phyloP scores from a whole-genome alignment of 805 yeast genomes.

The Pichia phayaonensis region DNA sequence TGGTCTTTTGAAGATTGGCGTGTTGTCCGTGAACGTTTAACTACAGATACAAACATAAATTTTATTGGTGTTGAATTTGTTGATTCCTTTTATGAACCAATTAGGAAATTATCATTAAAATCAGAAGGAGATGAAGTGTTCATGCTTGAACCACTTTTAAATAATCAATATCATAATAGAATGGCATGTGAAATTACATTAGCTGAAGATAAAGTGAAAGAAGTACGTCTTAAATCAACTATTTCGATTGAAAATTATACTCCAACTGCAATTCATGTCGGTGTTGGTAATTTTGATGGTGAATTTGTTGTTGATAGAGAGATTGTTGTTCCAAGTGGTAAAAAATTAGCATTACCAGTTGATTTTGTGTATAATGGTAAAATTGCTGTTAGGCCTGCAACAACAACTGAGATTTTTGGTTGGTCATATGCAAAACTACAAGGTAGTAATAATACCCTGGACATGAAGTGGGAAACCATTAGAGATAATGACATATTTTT shows the following conservation, averaged over 20 bases:
- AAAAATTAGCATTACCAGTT: conserved; percentile 64
- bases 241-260: conserved; percentile 62
- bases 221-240: conserved; percentile 71
- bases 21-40: conserved; percentile 69
- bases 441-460: conserved; percentile 13
- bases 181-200: conserved; percentile 63
- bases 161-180: conserved; percentile 52
- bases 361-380: conserved; percentile 52
- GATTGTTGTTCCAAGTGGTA: conserved; percentile 45
- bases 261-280: conserved; percentile 44
- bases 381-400: conserved; percentile 56
- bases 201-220: conserved; percentile 71
- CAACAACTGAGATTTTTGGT: conserved; percentile 40
- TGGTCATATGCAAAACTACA: conserved; percentile 54
- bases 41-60: conserved; percentile 54
- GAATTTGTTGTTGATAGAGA: conserved; percentile 26
- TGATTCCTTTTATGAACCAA: conserved; percentile 46
- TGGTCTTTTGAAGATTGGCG: conserved; percentile 98
- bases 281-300: conserved; percentile 28
- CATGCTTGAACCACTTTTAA: conserved; percentile 52
- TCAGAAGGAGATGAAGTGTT: conserved; percentile 79
- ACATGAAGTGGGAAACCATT: conserved; percentile 58
- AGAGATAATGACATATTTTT: conserved; percentile 44
- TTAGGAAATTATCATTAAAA: conserved; percentile 56
- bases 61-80: conserved; percentile 55